Conservation (phyloP, 768 basidiomycete species). For the Xanthoconium stramineum region DNA sequence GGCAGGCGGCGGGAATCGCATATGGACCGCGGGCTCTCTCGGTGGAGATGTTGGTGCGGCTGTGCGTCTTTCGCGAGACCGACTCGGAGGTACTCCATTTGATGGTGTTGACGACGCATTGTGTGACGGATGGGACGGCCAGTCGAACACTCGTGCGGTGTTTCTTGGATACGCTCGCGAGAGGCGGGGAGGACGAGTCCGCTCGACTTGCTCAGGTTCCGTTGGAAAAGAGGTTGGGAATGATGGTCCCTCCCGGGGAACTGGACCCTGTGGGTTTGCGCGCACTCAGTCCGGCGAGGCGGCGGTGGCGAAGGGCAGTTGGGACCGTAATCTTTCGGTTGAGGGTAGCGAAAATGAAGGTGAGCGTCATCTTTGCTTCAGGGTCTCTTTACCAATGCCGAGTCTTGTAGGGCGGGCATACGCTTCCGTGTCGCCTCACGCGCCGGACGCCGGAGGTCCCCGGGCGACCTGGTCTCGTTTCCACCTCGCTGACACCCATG, state of each 20-base stretch:
- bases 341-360: slow-evolving; percentile 35
- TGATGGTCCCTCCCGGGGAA: slow-evolving; percentile 38
- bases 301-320: slow-evolving; percentile 46
- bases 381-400: background rate
- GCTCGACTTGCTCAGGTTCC: slow-evolving; percentile 9
- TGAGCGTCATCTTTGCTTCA: slow-evolving; percentile 14
- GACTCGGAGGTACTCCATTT: slow-evolving; percentile 37
- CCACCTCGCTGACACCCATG: slow-evolving; percentile 26
- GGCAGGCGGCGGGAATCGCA: slow-evolving; percentile 28
- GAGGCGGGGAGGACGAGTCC: background rate
- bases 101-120: slow-evolving; percentile 44
- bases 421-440: slow-evolving; percentile 44
- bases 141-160: slow-evolving; percentile 40
- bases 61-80: slow-evolving; percentile 40
- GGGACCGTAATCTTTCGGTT: slow-evolving; percentile 35
- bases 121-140: slow-evolving; percentile 48
- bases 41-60: slow-evolving; percentile 38
- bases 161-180: slow-evolving; percentile 42
- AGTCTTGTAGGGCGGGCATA: slow-evolving; percentile 52
- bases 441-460: slow-evolving; percentile 34
- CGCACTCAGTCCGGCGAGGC: slow-evolving; percentile 33
- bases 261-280: slow-evolving; percentile 31
- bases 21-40: slow-evolving; percentile 41
- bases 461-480: slow-evolving; percentile 31
- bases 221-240: background rate